These are phyloP conservation scores for Cercospora janseana DNA, from an alignment of 2,329 filamentous ascomycete species.

Conservation along the genomic window DNA sequence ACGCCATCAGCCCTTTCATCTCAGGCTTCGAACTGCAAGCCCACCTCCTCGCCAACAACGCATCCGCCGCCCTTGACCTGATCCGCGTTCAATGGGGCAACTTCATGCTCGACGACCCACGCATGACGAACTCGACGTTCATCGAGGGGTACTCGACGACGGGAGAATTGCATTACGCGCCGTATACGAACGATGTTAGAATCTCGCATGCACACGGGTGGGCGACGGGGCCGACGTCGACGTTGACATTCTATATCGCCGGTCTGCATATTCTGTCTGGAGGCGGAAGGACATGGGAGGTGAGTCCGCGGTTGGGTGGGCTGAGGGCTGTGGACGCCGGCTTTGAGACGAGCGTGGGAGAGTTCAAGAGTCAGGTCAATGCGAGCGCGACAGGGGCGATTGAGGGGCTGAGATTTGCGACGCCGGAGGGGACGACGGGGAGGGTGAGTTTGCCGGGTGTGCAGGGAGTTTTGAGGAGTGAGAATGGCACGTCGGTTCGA, in stretches of 20 bases:
- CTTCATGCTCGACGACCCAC: conserved; percentile 55
- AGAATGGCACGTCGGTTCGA: conserved; percentile 31
- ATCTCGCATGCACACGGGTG: conserved; percentile 53
- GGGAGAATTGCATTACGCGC: conserved; percentile 50
- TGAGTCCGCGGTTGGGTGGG: conserved; percentile 48
- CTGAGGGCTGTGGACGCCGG: conserved; percentile 46
- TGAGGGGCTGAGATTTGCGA: conserved; percentile 28
- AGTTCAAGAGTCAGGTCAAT: conserved; percentile 40
- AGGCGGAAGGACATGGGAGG: conserved; percentile 44
- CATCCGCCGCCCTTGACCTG: conserved; percentile 43
- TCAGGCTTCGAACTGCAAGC: conserved; percentile 49
- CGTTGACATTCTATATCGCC: conserved; percentile 47
- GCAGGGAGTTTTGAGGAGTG: conserved; percentile 45
- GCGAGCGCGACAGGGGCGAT: conserved; percentile 22
- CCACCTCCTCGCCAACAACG: conserved; percentile 45
- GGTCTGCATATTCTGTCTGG: conserved; percentile 45
- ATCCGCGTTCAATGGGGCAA: conserved; percentile 51
- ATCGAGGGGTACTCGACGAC: conserved; percentile 52
- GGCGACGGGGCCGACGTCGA: conserved; percentile 50
- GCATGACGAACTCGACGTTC: conserved; percentile 55
- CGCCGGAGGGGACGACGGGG: conserved; percentile 37
- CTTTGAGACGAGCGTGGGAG: conserved; percentile 48
- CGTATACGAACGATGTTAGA: conserved; percentile 50
- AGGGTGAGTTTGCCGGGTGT: conserved; percentile 35
- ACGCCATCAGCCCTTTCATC: conserved; percentile 51